Evolutionary conservation across 2,329 filamentous ascomycete genomes (phyloP).

Genomic region (Cercospora citrullina): DNA sequence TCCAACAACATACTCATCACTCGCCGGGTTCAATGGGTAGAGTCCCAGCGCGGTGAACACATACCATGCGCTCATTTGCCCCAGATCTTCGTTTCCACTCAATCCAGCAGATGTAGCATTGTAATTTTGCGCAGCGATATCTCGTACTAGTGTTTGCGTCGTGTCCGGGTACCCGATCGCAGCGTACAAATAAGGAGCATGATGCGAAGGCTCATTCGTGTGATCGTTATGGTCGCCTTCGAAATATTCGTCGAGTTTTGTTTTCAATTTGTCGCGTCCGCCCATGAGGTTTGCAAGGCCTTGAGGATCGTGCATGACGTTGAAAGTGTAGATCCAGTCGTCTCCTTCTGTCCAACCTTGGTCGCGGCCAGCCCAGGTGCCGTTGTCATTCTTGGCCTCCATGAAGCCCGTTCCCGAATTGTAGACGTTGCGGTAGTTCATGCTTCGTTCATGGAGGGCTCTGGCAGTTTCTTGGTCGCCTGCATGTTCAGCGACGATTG

Average conservation of each 20-base stretch:
- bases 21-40: constrained; percentile 50
- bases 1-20: constrained; percentile 50
- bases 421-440: constrained; percentile 48
- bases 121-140: constrained; percentile 46
- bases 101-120: constrained; percentile 51
- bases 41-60: constrained; percentile 51
- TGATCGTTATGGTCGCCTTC: constrained; percentile 50
- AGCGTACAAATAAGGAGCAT: constrained; percentile 51
- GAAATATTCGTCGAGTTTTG: constrained; percentile 50
- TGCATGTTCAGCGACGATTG: constrained; percentile 44
- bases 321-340: constrained; percentile 54
- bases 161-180: constrained; percentile 44
- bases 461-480: constrained; percentile 39
- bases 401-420: constrained; percentile 50
- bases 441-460: constrained; percentile 41
- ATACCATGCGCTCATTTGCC: constrained; percentile 55
- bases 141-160: constrained; percentile 44
- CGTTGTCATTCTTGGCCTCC: constrained; percentile 51
- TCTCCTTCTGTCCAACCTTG: constrained; percentile 55
- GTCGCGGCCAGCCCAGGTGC: constrained; percentile 46
- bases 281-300: constrained; percentile 47
- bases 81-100: constrained; percentile 52
- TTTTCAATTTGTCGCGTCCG: constrained; percentile 42
- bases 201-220: constrained; percentile 52
- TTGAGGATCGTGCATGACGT: constrained; percentile 50